phyloP scores from a whole-genome alignment of 2,329 filamentous ascomycete species.

The Fusarium fracticaudum region DNA sequence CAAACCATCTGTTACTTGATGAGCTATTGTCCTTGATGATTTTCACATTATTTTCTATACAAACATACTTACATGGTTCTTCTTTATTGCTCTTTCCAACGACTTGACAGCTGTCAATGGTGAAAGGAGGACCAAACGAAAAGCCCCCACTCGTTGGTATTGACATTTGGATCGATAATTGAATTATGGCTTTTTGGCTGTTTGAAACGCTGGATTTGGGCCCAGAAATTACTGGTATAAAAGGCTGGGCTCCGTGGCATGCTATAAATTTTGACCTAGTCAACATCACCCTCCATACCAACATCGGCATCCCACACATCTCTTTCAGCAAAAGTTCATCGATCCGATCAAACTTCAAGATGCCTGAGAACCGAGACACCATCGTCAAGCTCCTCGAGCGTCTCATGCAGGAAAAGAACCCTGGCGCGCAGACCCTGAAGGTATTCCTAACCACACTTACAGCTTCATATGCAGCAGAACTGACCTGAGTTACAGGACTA shows the following conservation, averaged over 20 bases:
- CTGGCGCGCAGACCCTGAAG: not conserved
- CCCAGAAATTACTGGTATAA: not conserved
- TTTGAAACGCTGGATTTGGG: not conserved
- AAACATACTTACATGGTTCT: not conserved
- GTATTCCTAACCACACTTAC: not conserved
- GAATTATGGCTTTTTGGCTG: not conserved
- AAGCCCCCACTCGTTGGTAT: not conserved
- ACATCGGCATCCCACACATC: not conserved
- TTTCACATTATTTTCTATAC: not conserved
- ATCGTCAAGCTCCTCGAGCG: slow-evolving; percentile 13
- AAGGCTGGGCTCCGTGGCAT: not conserved
- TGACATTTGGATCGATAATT: not conserved
- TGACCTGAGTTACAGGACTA: slow-evolving; percentile 15
- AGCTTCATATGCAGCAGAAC: not conserved
- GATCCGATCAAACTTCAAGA: not conserved
- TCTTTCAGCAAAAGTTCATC: not conserved
- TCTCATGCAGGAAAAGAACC: not conserved
- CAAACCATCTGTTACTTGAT: not conserved
- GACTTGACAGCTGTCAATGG: not conserved
- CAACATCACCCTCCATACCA: slow-evolving; percentile 2
- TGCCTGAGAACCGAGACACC: not conserved
- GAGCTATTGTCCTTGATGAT: not conserved
- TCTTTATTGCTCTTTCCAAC: not conserved
- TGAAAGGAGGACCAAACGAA: not conserved
- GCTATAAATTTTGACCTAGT: not conserved